A percentile compares a stretch with the other conserved stretches of the same genome.
phyloP scores from a whole-genome alignment of 139 green algal genomes.

The Chlamydomonas incerta region DNA sequence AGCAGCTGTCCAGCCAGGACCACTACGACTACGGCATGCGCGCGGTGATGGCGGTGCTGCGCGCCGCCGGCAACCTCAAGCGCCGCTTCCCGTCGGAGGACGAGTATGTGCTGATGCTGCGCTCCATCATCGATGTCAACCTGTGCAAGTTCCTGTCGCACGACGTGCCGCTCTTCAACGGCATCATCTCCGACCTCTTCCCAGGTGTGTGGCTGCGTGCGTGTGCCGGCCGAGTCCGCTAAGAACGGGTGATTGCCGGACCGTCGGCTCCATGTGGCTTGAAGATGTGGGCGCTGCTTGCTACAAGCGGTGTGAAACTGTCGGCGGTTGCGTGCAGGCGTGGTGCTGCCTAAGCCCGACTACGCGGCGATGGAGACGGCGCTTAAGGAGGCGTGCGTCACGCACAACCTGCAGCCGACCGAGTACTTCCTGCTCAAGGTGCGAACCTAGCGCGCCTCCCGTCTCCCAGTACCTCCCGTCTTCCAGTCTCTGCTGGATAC shows the following conservation, averaged over 20 bases:
- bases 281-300: no score
- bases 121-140: slow-evolving; percentile 87
- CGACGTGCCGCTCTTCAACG: slow-evolving; percentile 83
- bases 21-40: slow-evolving; percentile 90
- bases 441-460: neutral
- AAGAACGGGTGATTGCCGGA: no score
- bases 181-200: slow-evolving; percentile 81
- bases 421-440: slow-evolving; percentile 84
- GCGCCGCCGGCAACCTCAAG: slow-evolving; percentile 75
- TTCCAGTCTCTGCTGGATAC: no score
- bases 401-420: slow-evolving; percentile 75
- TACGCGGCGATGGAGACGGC: slow-evolving; percentile 70
- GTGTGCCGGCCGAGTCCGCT: no score
- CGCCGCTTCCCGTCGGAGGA: slow-evolving; percentile 69
- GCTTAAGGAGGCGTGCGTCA: slow-evolving; percentile 66
- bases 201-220: slow-evolving; percentile 51
- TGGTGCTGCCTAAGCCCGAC: slow-evolving; percentile 72
- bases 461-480: neutral
- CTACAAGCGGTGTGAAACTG: no score
- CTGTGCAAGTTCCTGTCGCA: slow-evolving; percentile 90
- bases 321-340: slow-evolving; percentile 8
- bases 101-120: slow-evolving; percentile 83
- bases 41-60: slow-evolving; percentile 82
- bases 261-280: no score
- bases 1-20: slow-evolving; percentile 85